Percentiles rank a stretch among this genome's conserved stretches.
Evolutionary conservation across 164 flowering plant species (phyloP).

Genomic region (Dillenia suffruticosa): DNA sequence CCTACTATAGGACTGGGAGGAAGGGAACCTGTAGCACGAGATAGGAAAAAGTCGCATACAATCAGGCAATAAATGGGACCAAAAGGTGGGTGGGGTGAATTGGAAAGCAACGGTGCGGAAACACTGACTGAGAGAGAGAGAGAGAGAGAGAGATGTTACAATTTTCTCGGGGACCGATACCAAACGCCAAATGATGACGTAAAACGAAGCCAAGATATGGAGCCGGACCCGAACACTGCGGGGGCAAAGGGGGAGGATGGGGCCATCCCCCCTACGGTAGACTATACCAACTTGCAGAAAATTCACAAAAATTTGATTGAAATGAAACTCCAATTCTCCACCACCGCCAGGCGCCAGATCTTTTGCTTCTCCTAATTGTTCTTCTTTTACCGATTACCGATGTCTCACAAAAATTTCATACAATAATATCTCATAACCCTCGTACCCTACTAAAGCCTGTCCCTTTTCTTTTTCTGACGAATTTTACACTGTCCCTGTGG

Average conservation of each 20-base stretch:
- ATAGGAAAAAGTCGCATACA: too few relatives aligned
- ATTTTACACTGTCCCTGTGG: too few relatives aligned
- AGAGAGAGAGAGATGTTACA: too few relatives aligned
- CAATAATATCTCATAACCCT: slow-evolving; percentile 1
- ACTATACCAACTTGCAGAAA: too few relatives aligned
- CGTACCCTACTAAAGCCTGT: neutral
- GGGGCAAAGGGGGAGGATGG: slow-evolving; percentile 3
- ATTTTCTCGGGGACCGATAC: neutral
- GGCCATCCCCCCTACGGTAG: neutral
- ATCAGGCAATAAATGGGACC: too few relatives aligned
- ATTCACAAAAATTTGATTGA: slow-evolving; percentile 7
- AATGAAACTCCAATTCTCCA: slow-evolving; percentile 18
- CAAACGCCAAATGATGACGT: neutral
- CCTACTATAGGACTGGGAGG: too few relatives aligned
- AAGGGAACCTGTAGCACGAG: too few relatives aligned
- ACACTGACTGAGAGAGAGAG: too few relatives aligned
- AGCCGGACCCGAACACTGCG: slow-evolving; percentile 8
- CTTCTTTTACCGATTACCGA: slow-evolving; percentile 24
- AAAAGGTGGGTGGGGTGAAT: too few relatives aligned
- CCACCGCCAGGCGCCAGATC: slow-evolving; percentile 27
- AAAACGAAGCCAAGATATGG: neutral
- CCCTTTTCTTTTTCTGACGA: too few relatives aligned
- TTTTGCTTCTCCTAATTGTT: slow-evolving; percentile 22
- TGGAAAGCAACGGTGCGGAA: too few relatives aligned
- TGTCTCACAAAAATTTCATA: slow-evolving; percentile 13